A percentile compares a stretch with the other conserved stretches of the same genome.
Evolutionary conservation across 805 yeast genomes (phyloP).

Genomic region (Grigorovia transvaalensis): DNA sequence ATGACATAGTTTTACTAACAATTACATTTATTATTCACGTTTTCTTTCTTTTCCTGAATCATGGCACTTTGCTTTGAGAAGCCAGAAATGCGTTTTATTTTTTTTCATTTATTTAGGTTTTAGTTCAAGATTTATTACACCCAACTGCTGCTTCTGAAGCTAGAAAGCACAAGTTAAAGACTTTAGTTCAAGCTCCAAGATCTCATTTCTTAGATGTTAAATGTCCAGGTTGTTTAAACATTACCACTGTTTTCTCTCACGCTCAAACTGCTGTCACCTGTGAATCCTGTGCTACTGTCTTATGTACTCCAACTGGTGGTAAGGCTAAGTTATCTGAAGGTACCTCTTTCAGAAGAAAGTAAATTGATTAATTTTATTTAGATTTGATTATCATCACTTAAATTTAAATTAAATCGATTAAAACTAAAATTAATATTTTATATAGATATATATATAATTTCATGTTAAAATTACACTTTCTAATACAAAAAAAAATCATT

Average conservation of each 20-base stretch:
- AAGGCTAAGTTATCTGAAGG: constrained; percentile 99
- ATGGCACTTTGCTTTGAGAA: not conserved
- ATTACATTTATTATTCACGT: not conserved
- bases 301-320: constrained; percentile 99
- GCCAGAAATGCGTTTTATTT: not conserved
- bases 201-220: constrained; percentile 99
- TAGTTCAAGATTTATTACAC: constrained; percentile 98
- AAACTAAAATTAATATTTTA: not conserved
- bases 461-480: not conserved
- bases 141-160: constrained; percentile 97
- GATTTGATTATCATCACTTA: not conserved
- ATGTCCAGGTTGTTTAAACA: constrained; percentile 98
- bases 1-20: not conserved
- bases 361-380: constrained; percentile 26
- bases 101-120: constrained; percentile 47
- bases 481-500: not conserved
- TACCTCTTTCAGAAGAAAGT: constrained; percentile 98
- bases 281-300: constrained; percentile 96
- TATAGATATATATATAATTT: not conserved
- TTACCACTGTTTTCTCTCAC: constrained; percentile 98
- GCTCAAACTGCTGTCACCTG: constrained; percentile 99
- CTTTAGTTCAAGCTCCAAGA: constrained; percentile 96
- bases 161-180: constrained; percentile 93
- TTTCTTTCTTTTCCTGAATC: too few species aligned
- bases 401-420: not conserved